Evolutionary conservation across 768 basidiomycete species (phyloP).

Genomic region (Pisolithus marmoratus): DNA sequence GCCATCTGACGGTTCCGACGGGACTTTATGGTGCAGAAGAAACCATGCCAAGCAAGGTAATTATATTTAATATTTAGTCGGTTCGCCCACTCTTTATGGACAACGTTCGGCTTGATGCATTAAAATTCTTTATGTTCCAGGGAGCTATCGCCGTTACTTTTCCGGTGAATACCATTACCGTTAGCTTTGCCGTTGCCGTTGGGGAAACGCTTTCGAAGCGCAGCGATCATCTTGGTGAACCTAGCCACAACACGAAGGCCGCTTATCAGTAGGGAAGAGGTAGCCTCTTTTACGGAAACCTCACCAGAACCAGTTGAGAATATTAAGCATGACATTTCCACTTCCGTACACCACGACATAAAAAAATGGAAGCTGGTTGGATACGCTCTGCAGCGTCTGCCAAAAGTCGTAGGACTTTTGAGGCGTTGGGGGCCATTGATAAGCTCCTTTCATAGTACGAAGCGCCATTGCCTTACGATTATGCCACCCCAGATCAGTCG

Average conservation of each 20-base stretch:
- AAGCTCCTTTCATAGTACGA: not conserved
- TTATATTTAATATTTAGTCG: too few relatives aligned
- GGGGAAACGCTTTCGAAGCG: constrained; percentile 58
- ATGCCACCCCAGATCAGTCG: constrained; percentile 67
- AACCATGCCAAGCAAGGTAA: too few relatives aligned
- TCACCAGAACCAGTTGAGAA: constrained; percentile 79
- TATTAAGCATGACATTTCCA: constrained; percentile 63
- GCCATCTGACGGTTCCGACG: too few relatives aligned
- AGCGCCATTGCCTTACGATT: constrained; percentile 19
- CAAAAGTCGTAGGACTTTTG: constrained; percentile 63
- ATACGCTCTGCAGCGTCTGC: constrained; percentile 49
- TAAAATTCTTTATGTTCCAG: not conserved
- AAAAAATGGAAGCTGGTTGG: constrained; percentile 45
- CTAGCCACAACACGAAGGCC: constrained; percentile 18
- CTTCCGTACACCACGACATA: constrained; percentile 46
- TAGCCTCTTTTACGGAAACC: constrained; percentile 12
- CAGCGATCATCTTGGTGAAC: constrained; percentile 70
- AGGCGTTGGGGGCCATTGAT: not conserved
- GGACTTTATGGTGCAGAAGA: too few relatives aligned
- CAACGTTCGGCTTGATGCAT: not conserved
- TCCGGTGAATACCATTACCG: not conserved
- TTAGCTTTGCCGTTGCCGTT: constrained; percentile 11
- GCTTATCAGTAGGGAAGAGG: not conserved
- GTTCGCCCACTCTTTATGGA: not conserved
- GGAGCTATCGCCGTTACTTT: not conserved